Evolutionary conservation across 352 stramenopile genomes (phyloP).

Genomic region (Globisporangium nunn): DNA sequence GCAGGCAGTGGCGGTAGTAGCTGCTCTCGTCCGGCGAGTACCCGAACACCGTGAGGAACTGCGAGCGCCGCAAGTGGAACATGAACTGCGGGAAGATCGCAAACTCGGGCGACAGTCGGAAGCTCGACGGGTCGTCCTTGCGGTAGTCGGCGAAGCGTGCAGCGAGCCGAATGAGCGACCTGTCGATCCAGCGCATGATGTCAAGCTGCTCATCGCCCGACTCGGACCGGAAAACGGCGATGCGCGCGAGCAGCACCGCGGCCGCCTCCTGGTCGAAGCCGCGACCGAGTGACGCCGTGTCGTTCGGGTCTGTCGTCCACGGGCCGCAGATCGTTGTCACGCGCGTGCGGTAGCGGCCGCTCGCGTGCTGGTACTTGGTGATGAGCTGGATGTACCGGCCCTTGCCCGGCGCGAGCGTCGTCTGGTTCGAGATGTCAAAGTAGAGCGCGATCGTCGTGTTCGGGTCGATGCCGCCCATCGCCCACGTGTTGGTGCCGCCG

Average conservation of each 20-base stretch:
- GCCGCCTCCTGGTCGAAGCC: slow-evolving; percentile 99
- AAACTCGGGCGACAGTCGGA: slow-evolving; percentile 96
- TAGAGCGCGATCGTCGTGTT: slow-evolving; percentile 98
- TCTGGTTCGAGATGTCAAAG: slow-evolving; percentile 96
- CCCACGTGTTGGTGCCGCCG: slow-evolving; percentile 90
- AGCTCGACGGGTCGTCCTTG: slow-evolving; percentile 96
- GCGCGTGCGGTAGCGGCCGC: slow-evolving; percentile 91
- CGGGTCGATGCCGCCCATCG: slow-evolving; percentile 95
- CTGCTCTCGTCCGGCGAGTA: slow-evolving; percentile 97
- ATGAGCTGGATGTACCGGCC: slow-evolving; percentile 97
- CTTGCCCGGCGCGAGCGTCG: slow-evolving; percentile 70
- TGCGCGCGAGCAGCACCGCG: slow-evolving; percentile 93
- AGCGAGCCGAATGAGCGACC: slow-evolving; percentile 96
- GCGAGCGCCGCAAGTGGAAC: slow-evolving; percentile 98
- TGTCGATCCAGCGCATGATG: slow-evolving; percentile 91
- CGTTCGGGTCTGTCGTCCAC: slow-evolving; percentile 91
- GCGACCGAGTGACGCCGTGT: slow-evolving; percentile 88
- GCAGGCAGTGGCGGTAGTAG: slow-evolving; percentile 94
- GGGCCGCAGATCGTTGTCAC: slow-evolving; percentile 96
- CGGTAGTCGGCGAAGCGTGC: slow-evolving; percentile 98
- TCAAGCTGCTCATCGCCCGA: slow-evolving; percentile 82
- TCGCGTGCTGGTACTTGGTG: slow-evolving; percentile 98
- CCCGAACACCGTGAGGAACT: slow-evolving; percentile 99
- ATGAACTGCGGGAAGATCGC: slow-evolving; percentile 99
- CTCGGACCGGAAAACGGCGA: slow-evolving; percentile 82